Percentiles rank a stretch among this genome's conserved stretches.
Conservation (phyloP, 202 grass and related monocot genomes). For the Zoysia matrella region DNA sequence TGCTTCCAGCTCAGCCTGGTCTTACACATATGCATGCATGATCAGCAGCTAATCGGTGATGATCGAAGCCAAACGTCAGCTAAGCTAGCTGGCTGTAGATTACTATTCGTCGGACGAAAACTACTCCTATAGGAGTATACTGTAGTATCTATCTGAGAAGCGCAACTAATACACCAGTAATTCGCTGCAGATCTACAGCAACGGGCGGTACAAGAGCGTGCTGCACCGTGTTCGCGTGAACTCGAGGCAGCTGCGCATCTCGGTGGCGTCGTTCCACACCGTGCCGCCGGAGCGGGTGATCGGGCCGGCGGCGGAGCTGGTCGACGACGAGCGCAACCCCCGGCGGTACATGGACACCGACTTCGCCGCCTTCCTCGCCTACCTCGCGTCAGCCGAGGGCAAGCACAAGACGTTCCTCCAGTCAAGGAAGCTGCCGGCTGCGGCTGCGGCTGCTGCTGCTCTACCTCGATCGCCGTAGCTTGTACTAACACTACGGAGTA, state of each 20-base stretch:
- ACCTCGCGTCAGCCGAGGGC: conserved; percentile 63
- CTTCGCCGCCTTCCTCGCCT: conserved; percentile 78
- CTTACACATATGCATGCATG: too few relatives aligned
- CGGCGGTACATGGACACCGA: conserved; percentile 80
- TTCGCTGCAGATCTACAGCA: conserved; percentile 78
- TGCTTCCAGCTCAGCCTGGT: too few relatives aligned
- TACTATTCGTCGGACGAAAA: too few relatives aligned
- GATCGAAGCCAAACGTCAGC: too few relatives aligned
- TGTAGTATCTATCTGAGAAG: too few relatives aligned
- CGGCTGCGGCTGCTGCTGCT: not conserved
- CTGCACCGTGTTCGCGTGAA: conserved; percentile 86
- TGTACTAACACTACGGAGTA: not conserved
- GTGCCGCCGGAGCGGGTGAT: conserved; percentile 54
- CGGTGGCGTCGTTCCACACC: conserved; percentile 90
- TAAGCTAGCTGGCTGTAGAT: too few relatives aligned
- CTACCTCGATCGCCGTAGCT: not conserved
- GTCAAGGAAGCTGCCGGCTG: conserved; percentile 47
- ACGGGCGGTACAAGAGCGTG: conserved; percentile 82
- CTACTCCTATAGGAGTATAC: too few relatives aligned
- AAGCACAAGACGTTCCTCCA: conserved; percentile 92
- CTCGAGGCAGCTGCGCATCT: conserved; percentile 60
- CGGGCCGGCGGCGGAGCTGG: conserved; percentile 65
- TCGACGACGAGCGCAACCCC: conserved; percentile 48
- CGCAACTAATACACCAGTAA: too few relatives aligned
- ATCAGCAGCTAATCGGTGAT: too few relatives aligned